Evolutionary conservation across 2,329 filamentous ascomycete species (phyloP).

Genomic region (Escovopsis sp.): DNA sequence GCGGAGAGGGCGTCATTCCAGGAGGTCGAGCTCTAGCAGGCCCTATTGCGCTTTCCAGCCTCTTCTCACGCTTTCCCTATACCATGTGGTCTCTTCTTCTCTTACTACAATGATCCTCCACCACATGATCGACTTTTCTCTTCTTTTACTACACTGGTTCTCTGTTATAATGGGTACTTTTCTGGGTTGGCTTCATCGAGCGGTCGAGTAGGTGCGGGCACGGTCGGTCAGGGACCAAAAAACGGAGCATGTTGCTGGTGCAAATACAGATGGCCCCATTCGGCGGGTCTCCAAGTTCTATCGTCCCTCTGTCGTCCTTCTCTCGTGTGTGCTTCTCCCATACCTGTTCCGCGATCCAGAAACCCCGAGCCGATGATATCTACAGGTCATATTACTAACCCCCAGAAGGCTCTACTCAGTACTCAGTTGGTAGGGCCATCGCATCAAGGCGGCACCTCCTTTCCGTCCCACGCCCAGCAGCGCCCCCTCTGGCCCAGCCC

Average conservation of each 20-base stretch:
- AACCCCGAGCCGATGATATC: not conserved
- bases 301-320: no score
- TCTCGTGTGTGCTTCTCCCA: no score
- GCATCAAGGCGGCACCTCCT: slow-evolving; percentile 43
- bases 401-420: not conserved
- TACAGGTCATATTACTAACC: not conserved
- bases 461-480: slow-evolving; percentile 56
- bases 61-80: no score
- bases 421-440: not conserved
- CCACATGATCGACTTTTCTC: no score
- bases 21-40: slow-evolving; percentile 41
- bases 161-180: not conserved
- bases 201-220: no score
- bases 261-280: not conserved
- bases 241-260: not conserved
- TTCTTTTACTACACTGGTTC: not conserved
- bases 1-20: slow-evolving; percentile 47
- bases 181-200: not conserved
- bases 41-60: no score
- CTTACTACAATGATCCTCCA: no score
- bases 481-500: slow-evolving; percentile 37
- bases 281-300: no score
- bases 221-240: no score
- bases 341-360: no score
- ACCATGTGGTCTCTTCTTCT: no score